Percentiles rank a stretch among this genome's conserved stretches.
phyloP scores from a whole-genome alignment of 495 filamentous ascomycete species.

The Xylaria castorea region DNA sequence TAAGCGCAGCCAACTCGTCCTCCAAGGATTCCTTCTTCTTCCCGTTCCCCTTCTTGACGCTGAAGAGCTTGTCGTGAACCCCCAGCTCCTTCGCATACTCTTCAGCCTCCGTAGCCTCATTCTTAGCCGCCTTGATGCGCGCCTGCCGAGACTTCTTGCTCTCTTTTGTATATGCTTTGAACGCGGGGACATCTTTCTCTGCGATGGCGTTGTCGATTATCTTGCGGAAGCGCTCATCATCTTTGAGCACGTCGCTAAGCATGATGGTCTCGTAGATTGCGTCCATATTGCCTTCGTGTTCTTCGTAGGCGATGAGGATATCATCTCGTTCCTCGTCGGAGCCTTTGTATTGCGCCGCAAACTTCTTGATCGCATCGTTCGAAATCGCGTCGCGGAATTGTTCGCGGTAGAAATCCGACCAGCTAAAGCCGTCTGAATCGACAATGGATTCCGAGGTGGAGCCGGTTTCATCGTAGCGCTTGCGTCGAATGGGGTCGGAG shows the following conservation, averaged over 20 bases:
- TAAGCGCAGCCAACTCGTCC: conserved; percentile 51
- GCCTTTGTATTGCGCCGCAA: conserved; percentile 80
- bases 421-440: conserved; percentile 80
- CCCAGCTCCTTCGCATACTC: conserved; percentile 73
- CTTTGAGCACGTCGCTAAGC: conserved; percentile 81
- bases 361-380: conserved; percentile 69
- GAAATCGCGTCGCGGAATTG: conserved; percentile 79
- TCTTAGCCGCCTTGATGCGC: conserved; percentile 66
- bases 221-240: conserved; percentile 81
- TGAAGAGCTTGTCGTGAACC: conserved; percentile 64
- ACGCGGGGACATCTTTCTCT: conserved; percentile 66
- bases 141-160: conserved; percentile 66
- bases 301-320: conserved; percentile 75
- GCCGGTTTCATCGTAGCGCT: conserved; percentile 87
- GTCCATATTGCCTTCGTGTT: conserved; percentile 74
- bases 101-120: conserved; percentile 76
- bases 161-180: conserved; percentile 74
- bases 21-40: conserved; percentile 51
- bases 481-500: conserved; percentile 76
- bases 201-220: conserved; percentile 86
- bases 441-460: conserved; percentile 79
- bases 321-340: conserved; percentile 83
- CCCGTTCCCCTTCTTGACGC: conserved; percentile 42
- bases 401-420: conserved; percentile 83
- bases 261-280: conserved; percentile 80